Evolutionary conservation across 805 yeast species (phyloP).

Genomic region (Maudiozyma barnettii): DNA sequence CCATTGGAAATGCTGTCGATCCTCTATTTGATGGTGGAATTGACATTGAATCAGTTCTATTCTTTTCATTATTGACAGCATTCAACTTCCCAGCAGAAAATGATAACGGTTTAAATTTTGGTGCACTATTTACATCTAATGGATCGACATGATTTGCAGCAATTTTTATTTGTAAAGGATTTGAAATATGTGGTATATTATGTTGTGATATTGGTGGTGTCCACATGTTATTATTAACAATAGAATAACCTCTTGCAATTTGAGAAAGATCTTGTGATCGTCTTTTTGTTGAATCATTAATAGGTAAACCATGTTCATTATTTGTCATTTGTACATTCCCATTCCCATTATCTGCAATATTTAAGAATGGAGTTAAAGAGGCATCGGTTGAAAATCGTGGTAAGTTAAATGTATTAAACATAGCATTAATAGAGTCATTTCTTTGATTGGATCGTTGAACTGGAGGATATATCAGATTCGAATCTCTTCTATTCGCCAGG

Average conservation of each 20-base stretch:
- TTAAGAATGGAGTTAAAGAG: slow-evolving; percentile 21
- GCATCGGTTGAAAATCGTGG: slow-evolving; percentile 23
- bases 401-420: slow-evolving; percentile 17
- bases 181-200: slow-evolving; percentile 9
- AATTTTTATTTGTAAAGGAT: slow-evolving; percentile 2
- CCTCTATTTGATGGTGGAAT: slow-evolving; percentile 13
- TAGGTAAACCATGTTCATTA: not conserved
- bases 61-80: slow-evolving; percentile 5
- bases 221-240: slow-evolving; percentile 22
- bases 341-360: slow-evolving; percentile 8
- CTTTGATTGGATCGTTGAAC: slow-evolving; percentile 3
- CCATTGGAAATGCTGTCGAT: slow-evolving; percentile 19
- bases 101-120: slow-evolving; percentile 23
- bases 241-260: slow-evolving; percentile 22
- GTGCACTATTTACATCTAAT: slow-evolving; percentile 38
- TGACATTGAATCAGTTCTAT: slow-evolving; percentile 6
- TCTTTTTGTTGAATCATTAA: not conserved
- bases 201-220: slow-evolving; percentile 9
- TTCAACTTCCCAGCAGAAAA: slow-evolving; percentile 8
- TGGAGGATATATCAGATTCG: not conserved
- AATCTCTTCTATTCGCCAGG: not conserved
- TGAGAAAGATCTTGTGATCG: slow-evolving; percentile 5
- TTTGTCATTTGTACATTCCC: not conserved
- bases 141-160: slow-evolving; percentile 42
- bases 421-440: slow-evolving; percentile 16